phyloP scores from a whole-genome alignment of 768 basidiomycete genomes.

The Lanmaoa rubissima region DNA sequence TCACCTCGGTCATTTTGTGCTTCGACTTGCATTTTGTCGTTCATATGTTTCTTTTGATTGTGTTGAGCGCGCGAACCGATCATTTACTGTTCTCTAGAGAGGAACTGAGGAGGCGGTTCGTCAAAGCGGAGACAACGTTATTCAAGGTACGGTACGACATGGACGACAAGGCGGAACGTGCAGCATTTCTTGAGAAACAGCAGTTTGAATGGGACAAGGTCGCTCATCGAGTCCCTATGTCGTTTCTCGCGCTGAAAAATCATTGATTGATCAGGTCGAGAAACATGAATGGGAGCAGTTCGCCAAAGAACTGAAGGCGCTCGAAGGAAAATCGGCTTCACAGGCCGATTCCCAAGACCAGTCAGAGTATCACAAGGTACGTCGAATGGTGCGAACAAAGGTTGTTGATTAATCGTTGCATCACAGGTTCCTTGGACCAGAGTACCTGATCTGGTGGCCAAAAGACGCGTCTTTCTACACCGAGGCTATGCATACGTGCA shows the following conservation, averaged over 20 bases:
- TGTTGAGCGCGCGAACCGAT: neutral
- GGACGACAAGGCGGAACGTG: conserved; percentile 55
- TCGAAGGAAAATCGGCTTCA: conserved; percentile 13
- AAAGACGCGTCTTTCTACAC: conserved; percentile 72
- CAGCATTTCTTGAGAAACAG: conserved; percentile 52
- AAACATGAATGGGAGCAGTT: conserved; percentile 53
- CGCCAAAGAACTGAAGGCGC: conserved; percentile 44
- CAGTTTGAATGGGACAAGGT: conserved; percentile 69
- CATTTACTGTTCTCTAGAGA: conserved; percentile 52
- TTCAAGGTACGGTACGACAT: conserved; percentile 81
- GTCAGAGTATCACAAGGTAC: conserved; percentile 69
- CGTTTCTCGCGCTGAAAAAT: conserved; percentile 1
- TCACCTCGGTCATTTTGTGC: conserved; percentile 89
- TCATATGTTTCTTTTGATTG: neutral
- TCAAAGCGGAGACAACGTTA: conserved; percentile 83
- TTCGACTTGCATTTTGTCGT: conserved; percentile 92
- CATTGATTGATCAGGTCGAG: conserved; percentile 45
- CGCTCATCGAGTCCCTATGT: conserved; percentile 13
- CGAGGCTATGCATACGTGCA: conserved; percentile 91
- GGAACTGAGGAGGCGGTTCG: conserved; percentile 82
- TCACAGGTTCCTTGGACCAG: conserved; percentile 91
- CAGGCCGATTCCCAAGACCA: neutral
- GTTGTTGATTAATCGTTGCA: neutral
- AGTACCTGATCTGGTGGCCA: conserved; percentile 89
- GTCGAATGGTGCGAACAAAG: neutral